Base-by-base conservation (phyloP, 2,329 filamentous ascomycete species). In the Alternaria burnsii region DNA sequence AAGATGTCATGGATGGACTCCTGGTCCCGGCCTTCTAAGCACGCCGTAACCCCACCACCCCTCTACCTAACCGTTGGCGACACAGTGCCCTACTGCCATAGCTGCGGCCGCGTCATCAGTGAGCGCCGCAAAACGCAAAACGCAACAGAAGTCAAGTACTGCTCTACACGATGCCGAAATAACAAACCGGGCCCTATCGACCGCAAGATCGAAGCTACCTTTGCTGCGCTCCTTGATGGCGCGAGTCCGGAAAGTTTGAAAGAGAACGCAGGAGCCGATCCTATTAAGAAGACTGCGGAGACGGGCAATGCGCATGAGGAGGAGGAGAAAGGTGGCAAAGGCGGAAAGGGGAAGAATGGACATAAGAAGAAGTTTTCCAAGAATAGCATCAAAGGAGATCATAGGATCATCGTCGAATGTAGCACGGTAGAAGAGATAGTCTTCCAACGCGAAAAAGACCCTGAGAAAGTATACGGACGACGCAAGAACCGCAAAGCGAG, bases 41-140 rank as follows among this genome's bases (percentile, higher is more conserved):
- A 75, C 44, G 71, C 77, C 34, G 71, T 79, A 34, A 78, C 77
- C 1, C 86, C 86, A 11, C 82, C 84, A 10, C 86, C 86, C 0
- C 82, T 83, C 50, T 89, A 88, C 67, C 78, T 88, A 26, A 78
- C 78, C 1, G 70, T 77, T 3, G 80, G 81, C 43, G 83, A 85
- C 48, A 72, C 78, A 26, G 83, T 82, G 0, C 82, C 83, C 1
- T 88, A 88, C 71, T 88, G 86, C 65, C 82, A 83, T 61, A 82
- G 83, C 12, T 89, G 86, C 65, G 86, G 87, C 1, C 80, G 86
- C 41, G 81, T 86, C 3, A 87, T 87, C 40, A 81, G 83, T 64
- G 72, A 75, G 70, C 61, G 68, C 30, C 74, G 75, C 22, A 79
- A 79, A 47, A 69, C 68, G 2, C 66, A 73, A 18, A 62, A 74